Base-by-base conservation (phyloP, 2,329 filamentous ascomycete species). In the Trichophaea hybrida region DNA sequence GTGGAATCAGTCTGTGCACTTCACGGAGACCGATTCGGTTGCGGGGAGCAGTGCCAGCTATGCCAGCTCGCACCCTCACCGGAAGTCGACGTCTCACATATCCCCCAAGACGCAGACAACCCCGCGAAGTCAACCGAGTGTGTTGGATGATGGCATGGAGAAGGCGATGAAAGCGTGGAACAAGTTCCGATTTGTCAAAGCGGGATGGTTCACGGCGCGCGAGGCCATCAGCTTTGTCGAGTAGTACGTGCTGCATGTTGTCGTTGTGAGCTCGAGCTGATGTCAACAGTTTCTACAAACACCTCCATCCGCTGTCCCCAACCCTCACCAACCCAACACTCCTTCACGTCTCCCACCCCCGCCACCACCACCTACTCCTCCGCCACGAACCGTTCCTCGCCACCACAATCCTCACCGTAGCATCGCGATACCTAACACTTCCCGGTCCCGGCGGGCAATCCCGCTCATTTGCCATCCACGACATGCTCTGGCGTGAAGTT, bases 141-240 rank as follows among this genome's bases (percentile, higher is more conserved):
- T 12, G 50, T 7, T 5, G 7, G 32, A n/a, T 13, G 33, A 53
- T 13, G 50, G 64, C 12, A 67, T 68, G 10, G 70, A 71, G 17
- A 73, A 73, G 60, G 90, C 90, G 0, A 74, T 95, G 61, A 83
- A 82, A 68, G 85, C 88, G n/a, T 98, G 93, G 93, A 82, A 84
- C 1, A 79, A 88, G 64, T 90, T 96, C 71, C 84, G 90, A 48
- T 97, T 97, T 70, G 91, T 97, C n/a, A 83, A 89, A 57, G 89
- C 89, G 6, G 93, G 93, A 7, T 97, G 91, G 91, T 93, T 98
- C 71, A 94, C 89, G 0, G 86, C 91, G 0, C 83, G 86, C 65
- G 93, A 98, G 73, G 91, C 88, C 24, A 90, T 97, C 71, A 83
- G 85, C 48, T 97, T 97, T 69, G 87, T 98, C 64, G 84, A 90